Evolutionary conservation across 345 rosid genomes (phyloP), one percentile per base, ranked within the genome.

Genomic region (Gossypium anomalum): DNA sequence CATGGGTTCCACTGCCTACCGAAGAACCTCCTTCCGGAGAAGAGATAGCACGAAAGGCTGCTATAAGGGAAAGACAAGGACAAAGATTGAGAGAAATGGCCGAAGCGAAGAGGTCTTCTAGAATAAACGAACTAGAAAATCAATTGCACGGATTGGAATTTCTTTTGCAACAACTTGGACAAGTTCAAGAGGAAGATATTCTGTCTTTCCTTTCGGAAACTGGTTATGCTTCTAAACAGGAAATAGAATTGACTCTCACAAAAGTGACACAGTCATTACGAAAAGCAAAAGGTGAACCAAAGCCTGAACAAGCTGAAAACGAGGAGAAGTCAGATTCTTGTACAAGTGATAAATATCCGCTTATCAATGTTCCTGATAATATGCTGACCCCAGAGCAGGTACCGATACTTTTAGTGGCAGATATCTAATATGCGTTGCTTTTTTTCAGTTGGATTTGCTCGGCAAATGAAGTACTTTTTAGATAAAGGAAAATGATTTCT

Each of bases 81-180:
- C 98, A 94, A 86, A 84, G 97, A 67, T 79, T 94, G 82, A 87
- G 98, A 80, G 98, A 92, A 71, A 94, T 94, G 98, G 98, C 97
- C 67, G 97, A 90, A 84, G 91, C 97, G 47, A 95, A 91, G 91
- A 86, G 92, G 84, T 89, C 82, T 47, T 87, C 96, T 57, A 91
- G 79, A 86, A 93, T 95, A 76, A 89, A 89, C 78, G 97, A 91
- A 77, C 84, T 87, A 76, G 96, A 93, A 65, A 95, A 93, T 76
- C 88, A 93, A 83, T 74, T 89, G 84, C 87, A 85, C 51, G 93
- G 93, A 74, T 78, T 95, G 86, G 89, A 80, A 68, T 95, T 91
- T 82, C 99, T 95, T 78, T 75, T 90, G 82, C 86, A 86, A 52
- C 99, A 95, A 83, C 89, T 93, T 48, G 92, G 84, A 78, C 90